These are phyloP conservation scores for Trichoderma oligosporum DNA, from an alignment of 2,329 filamentous ascomycete species.

Conservation along the genomic window DNA sequence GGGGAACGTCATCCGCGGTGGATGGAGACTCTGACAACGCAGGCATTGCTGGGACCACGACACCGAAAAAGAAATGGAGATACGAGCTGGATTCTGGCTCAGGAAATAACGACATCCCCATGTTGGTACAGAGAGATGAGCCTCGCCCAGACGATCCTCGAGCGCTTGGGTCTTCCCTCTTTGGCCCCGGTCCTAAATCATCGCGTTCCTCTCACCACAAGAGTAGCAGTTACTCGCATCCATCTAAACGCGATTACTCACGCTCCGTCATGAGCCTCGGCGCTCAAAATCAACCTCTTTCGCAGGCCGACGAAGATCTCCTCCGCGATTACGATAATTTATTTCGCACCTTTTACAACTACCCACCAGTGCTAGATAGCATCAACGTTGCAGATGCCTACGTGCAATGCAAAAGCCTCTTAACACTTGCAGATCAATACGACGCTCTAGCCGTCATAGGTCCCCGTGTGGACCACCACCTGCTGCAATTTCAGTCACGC, in stretches of 20 bases:
- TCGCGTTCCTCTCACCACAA: constrained; percentile 36
- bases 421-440: constrained; percentile 89
- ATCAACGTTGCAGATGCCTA: constrained; percentile 91
- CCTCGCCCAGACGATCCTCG: constrained; percentile 16
- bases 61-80: constrained; percentile 63
- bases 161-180: constrained; percentile 29
- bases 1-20: constrained; percentile 27
- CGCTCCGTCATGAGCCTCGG: constrained; percentile 80
- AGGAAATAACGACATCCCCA: constrained; percentile 73
- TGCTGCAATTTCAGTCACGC: constrained; percentile 84
- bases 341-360: constrained; percentile 94
- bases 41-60: neutral
- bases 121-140: constrained; percentile 76
- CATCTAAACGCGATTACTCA: constrained; percentile 63
- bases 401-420: constrained; percentile 85
- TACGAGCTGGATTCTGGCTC: constrained; percentile 81
- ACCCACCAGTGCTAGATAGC: constrained; percentile 73
- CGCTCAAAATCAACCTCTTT: constrained; percentile 43
- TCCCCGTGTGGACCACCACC: constrained; percentile 85
- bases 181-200: constrained; percentile 40
- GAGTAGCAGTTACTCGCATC: constrained; percentile 48
- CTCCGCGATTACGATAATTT: constrained; percentile 93
- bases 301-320: constrained; percentile 65
- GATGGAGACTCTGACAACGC: constrained; percentile 22
- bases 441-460: constrained; percentile 85